phyloP scores from a whole-genome alignment of 805 yeast species.

The Spencermartinsiella europaea region DNA sequence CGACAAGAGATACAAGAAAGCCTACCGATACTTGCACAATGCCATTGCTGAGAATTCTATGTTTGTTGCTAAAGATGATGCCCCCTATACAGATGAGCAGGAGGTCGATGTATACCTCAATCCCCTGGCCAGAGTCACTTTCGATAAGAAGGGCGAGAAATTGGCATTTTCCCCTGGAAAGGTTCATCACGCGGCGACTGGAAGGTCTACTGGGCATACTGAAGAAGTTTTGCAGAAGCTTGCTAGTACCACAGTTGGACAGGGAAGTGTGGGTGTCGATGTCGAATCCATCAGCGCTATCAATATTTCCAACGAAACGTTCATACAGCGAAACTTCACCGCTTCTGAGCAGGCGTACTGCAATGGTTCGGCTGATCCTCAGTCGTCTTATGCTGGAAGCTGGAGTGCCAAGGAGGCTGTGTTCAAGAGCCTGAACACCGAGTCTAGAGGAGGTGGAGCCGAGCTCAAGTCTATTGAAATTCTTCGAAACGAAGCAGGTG shows the following conservation, averaged over 20 bases:
- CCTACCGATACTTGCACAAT: conserved; percentile 93
- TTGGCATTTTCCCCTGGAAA: conserved; percentile 29
- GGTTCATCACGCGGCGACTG: conserved; percentile 35
- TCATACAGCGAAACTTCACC: conserved; percentile 90
- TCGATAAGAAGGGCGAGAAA: conserved; percentile 33
- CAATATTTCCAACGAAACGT: conserved; percentile 84
- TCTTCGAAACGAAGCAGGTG: conserved; percentile 59
- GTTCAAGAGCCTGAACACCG: conserved; percentile 88
- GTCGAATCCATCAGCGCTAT: conserved; percentile 82
- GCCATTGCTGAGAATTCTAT: conserved; percentile 86
- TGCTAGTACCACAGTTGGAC: conserved; percentile 43
- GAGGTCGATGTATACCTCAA: conserved; percentile 91
- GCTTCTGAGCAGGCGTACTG: conserved; percentile 75
- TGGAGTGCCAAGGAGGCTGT: conserved; percentile 99
- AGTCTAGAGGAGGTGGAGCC: conserved; percentile 93
- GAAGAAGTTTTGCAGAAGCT: conserved; percentile 56
- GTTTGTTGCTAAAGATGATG: conserved; percentile 87
- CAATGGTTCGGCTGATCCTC: conserved; percentile 62
- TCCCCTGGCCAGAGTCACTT: conserved; percentile 78
- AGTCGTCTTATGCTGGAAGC: conserved; percentile 91
- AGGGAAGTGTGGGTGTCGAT: conserved; percentile 83
- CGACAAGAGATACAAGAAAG: conserved; percentile 72
- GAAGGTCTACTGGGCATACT: conserved; percentile 47
- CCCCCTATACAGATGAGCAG: conserved; percentile 87
- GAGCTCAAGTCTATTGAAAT: conserved; percentile 88